Evolutionary conservation across 2,329 filamentous ascomycete species (phyloP).

Genomic region (Rhytidhysteron rufulum): DNA sequence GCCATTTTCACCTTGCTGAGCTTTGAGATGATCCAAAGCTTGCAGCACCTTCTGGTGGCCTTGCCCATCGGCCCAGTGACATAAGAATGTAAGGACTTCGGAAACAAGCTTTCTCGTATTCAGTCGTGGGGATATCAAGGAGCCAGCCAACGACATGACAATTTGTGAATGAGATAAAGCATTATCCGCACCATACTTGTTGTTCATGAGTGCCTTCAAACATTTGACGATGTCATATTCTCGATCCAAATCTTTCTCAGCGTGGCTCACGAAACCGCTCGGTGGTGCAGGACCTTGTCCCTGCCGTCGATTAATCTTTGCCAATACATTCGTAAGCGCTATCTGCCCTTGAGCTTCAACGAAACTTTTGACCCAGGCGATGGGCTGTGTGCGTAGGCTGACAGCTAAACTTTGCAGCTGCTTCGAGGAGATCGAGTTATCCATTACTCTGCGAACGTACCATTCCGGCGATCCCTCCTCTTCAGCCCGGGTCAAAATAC

Average conservation of each 20-base stretch:
- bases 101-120: conserved; percentile 93
- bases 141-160: conserved; percentile 80
- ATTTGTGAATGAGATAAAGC: conserved; percentile 87
- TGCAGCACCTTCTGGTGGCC: conserved; percentile 93
- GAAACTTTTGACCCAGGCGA: conserved; percentile 93
- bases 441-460: conserved; percentile 96
- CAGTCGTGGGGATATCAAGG: conserved; percentile 80
- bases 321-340: conserved; percentile 86
- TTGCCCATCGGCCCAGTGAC: conserved; percentile 85
- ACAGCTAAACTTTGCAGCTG: conserved; percentile 90
- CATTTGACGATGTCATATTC: conserved; percentile 99
- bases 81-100: conserved; percentile 93
- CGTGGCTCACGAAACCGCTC: conserved; percentile 49
- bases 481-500: conserved; percentile 72
- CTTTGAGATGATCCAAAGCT: conserved; percentile 87
- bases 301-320: conserved; percentile 89
- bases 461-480: conserved; percentile 96
- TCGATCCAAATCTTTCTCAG: conserved; percentile 77
- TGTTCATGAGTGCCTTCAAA: conserved; percentile 96
- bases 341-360: conserved; percentile 97
- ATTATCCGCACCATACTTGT: conserved; percentile 97
- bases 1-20: conserved; percentile 83
- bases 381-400: conserved; percentile 91
- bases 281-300: conserved; percentile 67
- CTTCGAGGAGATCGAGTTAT: conserved; percentile 88